Conservation (phyloP, 2,329 filamentous ascomycete species). For the Cryphonectria naterciae region DNA sequence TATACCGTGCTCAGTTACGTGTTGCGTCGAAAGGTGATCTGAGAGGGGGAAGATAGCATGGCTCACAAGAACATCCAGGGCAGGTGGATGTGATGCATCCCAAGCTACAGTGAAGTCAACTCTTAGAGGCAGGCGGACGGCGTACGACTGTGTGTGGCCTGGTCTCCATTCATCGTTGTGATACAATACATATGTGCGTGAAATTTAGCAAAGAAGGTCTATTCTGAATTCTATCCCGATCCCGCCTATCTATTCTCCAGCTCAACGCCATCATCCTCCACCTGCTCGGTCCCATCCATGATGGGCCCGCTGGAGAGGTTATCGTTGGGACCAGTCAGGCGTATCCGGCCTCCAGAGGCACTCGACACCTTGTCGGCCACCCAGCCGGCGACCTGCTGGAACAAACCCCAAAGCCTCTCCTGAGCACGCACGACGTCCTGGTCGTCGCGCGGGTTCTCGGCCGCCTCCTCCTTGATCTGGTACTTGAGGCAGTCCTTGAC, state of each 20-base stretch:
- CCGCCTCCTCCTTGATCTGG: conserved; percentile 92
- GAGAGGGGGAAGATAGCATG: neutral
- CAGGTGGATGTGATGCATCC: neutral
- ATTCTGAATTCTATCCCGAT: neutral
- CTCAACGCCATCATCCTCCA: conserved; percentile 43
- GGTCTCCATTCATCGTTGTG: neutral
- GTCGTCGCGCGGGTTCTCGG: conserved; percentile 71
- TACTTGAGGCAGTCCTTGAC: conserved; percentile 98
- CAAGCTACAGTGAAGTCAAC: neutral
- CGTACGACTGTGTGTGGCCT: neutral
- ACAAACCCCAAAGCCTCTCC: conserved; percentile 66
- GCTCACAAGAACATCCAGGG: neutral
- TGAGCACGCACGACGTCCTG: conserved; percentile 59
- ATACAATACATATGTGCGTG: too few relatives aligned
- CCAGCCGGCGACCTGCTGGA: conserved; percentile 61
- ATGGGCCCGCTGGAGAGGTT: conserved; percentile 44
- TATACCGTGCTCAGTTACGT: neutral
- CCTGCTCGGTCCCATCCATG: conserved; percentile 56
- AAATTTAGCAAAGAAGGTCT: neutral
- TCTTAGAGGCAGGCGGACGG: neutral
- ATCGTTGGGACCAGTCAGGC: conserved; percentile 48
- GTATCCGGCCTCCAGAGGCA: conserved; percentile 61
- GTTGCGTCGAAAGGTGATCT: neutral
- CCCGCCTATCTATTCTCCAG: conserved; percentile 23
- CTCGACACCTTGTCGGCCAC: conserved; percentile 58